Base-by-base conservation (phyloP, 1,284 basidiomycete genomes). In the Flammula alnicola region DNA sequence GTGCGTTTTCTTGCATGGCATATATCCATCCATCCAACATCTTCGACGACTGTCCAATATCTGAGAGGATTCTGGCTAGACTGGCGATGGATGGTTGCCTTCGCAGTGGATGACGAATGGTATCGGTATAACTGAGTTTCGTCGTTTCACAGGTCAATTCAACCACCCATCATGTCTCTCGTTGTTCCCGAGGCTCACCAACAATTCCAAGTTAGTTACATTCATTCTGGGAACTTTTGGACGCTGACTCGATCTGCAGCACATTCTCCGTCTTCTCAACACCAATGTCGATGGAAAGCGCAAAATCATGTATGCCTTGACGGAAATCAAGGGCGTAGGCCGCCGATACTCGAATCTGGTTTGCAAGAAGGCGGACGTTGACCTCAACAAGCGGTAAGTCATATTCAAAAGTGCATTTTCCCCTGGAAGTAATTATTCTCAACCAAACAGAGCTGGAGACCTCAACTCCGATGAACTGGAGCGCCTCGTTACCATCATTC, bases 341-440 rank as follows among this genome's bases (percentile, higher is more conserved):
- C 90, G 97, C 60, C 91, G 97, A 56, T 99, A 98, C 79, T 87
- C 97, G 72, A 99, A 99, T 80, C 80, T 99, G 67, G 96, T 99
- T 65, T 98, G 95, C 88, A 99, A 99, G 81, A 99, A 99, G 84
- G 97, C 97, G 63, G 97, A 99, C 80, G 92, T 99, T 52, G 95
- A 99, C 73, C 85, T 99, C 61, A 91, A 85, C 83, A 99, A 99
- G 81, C 93, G 97, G 95, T 97, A 65, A 58, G 90, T 78, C n/a
- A 36, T 29, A 41, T 35, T 14, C 19, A 12, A 20, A 26, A 31
- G 7, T 27, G 32, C 11, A 12, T 88, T 19, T 19, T 31, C 17
- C 11, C 91, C n/a, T 27, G 6, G 30, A 16, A 5, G 17, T 26
- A 5, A 16, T 43, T 17, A 42, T 5, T 33, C 46, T 36, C 19